Conservation (phyloP, 2,329 filamentous ascomycete genomes). For the Lecanicillium sp. region DNA sequence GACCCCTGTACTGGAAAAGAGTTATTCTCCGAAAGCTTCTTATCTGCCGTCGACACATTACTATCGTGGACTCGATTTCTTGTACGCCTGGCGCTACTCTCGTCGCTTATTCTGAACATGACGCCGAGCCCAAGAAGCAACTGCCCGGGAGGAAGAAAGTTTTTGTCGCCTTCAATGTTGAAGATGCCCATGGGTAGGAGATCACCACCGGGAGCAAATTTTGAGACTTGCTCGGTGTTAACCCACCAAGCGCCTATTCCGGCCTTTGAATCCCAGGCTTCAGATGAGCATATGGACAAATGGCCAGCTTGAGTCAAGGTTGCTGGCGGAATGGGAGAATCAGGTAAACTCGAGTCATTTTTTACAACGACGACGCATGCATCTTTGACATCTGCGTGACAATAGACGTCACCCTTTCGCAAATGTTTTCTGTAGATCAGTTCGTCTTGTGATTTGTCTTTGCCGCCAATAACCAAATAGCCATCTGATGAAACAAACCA, state of each 20-base stretch:
- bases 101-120: slow-evolving; percentile 81
- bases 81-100: slow-evolving; percentile 72
- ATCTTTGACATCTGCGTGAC: slow-evolving; percentile 81
- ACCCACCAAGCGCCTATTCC: slow-evolving; percentile 97
- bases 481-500: slow-evolving; percentile 96
- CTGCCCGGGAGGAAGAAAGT: slow-evolving; percentile 80
- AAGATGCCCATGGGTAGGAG: slow-evolving; percentile 74
- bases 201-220: slow-evolving; percentile 71
- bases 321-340: slow-evolving; percentile 83
- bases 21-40: no score
- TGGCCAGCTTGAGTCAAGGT: slow-evolving; percentile 87
- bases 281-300: slow-evolving; percentile 75
- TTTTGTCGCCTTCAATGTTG: slow-evolving; percentile 77
- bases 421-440: slow-evolving; percentile 82
- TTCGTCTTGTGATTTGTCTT: slow-evolving; percentile 84
- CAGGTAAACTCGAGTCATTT: slow-evolving; percentile 68
- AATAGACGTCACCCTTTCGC: slow-evolving; percentile 82
- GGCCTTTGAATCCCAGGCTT: slow-evolving; percentile 93
- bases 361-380: slow-evolving; percentile 84
- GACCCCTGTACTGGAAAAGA: no score
- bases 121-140: slow-evolving; percentile 81
- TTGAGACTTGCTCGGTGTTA: slow-evolving; percentile 79
- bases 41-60: no score
- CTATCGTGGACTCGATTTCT: slow-evolving; percentile 47
- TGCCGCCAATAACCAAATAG: slow-evolving; percentile 83